Conservation (phyloP, 2,329 filamentous ascomycete species). For the Alternaria sp. region DNA sequence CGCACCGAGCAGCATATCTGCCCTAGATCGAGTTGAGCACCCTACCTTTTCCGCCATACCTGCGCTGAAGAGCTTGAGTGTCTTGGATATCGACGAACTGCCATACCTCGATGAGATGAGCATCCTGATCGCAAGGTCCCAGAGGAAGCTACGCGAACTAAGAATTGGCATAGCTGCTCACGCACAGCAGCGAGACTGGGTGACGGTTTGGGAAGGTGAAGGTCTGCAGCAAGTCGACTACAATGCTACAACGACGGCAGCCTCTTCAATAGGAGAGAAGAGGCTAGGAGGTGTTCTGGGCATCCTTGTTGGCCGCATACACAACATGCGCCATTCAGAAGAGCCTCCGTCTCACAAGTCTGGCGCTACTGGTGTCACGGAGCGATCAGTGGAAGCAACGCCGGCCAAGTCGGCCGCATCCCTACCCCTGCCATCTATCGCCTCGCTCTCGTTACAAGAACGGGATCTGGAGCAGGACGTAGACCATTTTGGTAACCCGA, state of each 20-base stretch:
- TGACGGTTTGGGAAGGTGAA: slow-evolving; percentile 69
- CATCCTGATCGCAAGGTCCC: slow-evolving; percentile 76
- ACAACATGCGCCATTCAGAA: slow-evolving; percentile 61
- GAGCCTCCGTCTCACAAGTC: slow-evolving; percentile 25
- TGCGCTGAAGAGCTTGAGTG: slow-evolving; percentile 76
- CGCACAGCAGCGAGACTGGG: slow-evolving; percentile 64
- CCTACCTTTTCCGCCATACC: slow-evolving; percentile 83
- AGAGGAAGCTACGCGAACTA: slow-evolving; percentile 72
- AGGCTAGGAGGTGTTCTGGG: slow-evolving; percentile 74
- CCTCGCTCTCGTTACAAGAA: slow-evolving; percentile 34
- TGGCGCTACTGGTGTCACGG: slow-evolving; percentile 19
- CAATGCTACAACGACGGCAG: slow-evolving; percentile 63
- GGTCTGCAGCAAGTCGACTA: slow-evolving; percentile 71
- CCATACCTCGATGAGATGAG: slow-evolving; percentile 85
- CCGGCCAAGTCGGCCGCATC: slow-evolving; percentile 30
- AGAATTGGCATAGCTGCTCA: slow-evolving; percentile 74
- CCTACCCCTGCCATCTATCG: slow-evolving; percentile 28
- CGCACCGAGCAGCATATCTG: slow-evolving; percentile 35
- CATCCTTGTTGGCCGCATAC: slow-evolving; percentile 72
- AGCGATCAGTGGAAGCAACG: slow-evolving; percentile 26
- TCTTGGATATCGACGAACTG: slow-evolving; percentile 84
- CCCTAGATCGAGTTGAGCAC: slow-evolving; percentile 71
- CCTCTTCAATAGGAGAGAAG: slow-evolving; percentile 64
- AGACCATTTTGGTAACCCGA: slow-evolving; percentile 39
- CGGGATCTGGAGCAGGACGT: slow-evolving; percentile 41